phyloP scores from a whole-genome alignment of 371 early-diverging fungal species.

The Saksenaea oblongispora region DNA sequence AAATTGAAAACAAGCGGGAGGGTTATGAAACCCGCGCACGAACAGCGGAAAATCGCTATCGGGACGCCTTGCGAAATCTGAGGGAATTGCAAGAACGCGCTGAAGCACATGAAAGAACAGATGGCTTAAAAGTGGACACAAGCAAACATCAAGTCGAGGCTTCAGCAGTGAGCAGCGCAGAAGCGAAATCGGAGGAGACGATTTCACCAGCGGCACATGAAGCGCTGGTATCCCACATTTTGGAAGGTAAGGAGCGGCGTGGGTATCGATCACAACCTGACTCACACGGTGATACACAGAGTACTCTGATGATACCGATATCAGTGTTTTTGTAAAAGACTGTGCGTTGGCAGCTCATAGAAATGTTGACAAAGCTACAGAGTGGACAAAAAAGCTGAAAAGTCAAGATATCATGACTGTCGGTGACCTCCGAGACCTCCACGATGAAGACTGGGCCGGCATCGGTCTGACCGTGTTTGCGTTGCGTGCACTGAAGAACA shows the following conservation, averaged over 20 bases:
- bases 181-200: conserved; percentile 6
- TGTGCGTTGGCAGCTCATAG: conserved; percentile 71
- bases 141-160: conserved; percentile 4
- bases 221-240: conserved; percentile 20
- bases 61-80: conserved; percentile 31
- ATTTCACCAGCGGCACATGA: conserved; percentile 14
- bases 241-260: conserved; percentile 20
- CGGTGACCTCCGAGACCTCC: conserved; percentile 76
- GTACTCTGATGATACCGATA: conserved; percentile 63
- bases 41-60: conserved; percentile 36
- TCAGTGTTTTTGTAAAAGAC: conserved; percentile 73
- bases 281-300: conserved; percentile 26
- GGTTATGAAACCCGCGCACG: conserved; percentile 38
- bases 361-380: conserved; percentile 72
- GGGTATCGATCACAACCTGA: background rate
- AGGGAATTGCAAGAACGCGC: conserved; percentile 27
- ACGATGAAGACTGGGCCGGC: conserved; percentile 80
- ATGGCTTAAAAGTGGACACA: conserved; percentile 9
- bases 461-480: conserved; percentile 89
- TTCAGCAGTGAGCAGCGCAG: background rate
- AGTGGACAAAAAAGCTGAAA: conserved; percentile 74
- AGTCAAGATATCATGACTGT: conserved; percentile 84
- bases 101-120: background rate
- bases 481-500: conserved; percentile 80
- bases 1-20: conserved; percentile 40